Base-by-base conservation (phyloP, 2,329 filamentous ascomycete genomes). In the Fusarium sacchari region DNA sequence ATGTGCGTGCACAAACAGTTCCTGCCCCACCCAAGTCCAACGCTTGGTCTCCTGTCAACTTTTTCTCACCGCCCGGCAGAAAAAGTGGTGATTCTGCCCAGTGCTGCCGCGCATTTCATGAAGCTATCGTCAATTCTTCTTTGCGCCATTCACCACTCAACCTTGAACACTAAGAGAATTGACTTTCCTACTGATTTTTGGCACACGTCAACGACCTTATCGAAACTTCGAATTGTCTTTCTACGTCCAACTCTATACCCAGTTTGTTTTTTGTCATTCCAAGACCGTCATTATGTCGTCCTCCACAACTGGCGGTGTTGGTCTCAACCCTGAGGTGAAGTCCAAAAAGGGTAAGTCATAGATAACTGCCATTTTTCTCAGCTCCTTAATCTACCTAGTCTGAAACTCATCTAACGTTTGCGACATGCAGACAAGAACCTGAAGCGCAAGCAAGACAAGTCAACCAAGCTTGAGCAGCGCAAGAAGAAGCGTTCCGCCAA, bases 401-500 rank as follows among this genome's bases (percentile, higher is more conserved):
- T 13, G 24, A 32, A 30, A 7, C 42, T 24, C 24, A 14, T 44
- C 53, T 68, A 58, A 70, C 56, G 15, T 36, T 57, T 60, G 64
- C 60, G 36, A 43, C 34, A 32, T n/a, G 20, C 55, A 78, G 72
- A 60, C 46, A 60, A 62, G 63, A 52, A 62, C 22, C 18, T 69
- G 14, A 78, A 70, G 56, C 44, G 67, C 43, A 73, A 67, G 57
- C 59, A 57, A n/a, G 47, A 68, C 40, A 72, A 67, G 47, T 64
- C 61, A 46, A 26, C 61, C 46, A 75, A 67, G 55, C 61, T 57
- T 22, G 77, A 78, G 36, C 71, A 76, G 34, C 76, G 84, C 55
- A 82, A 81, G 65, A 81, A 80, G 67, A 85, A 84, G 76, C 82
- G 80, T 20, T 72, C 74, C 24, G 68, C 69, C 62, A 82, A 81